Evolutionary conservation across 2,329 filamentous ascomycete genomes (phyloP).

Genomic region (Penicillium concentricum): DNA sequence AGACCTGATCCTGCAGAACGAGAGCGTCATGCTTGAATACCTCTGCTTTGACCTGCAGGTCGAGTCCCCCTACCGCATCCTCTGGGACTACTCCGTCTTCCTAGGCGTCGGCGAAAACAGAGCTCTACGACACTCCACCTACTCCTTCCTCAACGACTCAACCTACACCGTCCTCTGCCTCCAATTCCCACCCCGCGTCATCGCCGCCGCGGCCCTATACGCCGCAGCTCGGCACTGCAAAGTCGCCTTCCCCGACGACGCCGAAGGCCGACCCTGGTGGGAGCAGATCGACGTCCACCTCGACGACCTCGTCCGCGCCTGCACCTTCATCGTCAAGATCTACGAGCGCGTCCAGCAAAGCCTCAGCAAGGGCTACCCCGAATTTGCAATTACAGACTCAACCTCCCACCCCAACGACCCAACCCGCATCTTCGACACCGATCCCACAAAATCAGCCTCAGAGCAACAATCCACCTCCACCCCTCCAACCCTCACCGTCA

Average conservation of each 20-base stretch:
- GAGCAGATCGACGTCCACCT: conserved; percentile 70
- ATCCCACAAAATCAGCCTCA: conserved; percentile 33
- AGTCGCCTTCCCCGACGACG: conserved; percentile 70
- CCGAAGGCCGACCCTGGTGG: conserved; percentile 83
- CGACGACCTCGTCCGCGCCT: conserved; percentile 67
- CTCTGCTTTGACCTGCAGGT: conserved; percentile 93
- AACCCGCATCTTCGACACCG: conserved; percentile 28
- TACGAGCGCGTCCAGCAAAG: conserved; percentile 48
- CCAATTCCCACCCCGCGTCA: conserved; percentile 72
- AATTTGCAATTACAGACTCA: conserved; percentile 21
- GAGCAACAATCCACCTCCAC: conserved; percentile 39
- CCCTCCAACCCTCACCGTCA: conserved; percentile 30
- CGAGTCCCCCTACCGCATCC: conserved; percentile 79
- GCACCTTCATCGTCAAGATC: conserved; percentile 68
- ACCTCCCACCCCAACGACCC: conserved; percentile 20
- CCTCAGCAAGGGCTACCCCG: conserved; percentile 45
- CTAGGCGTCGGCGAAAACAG: conserved; percentile 77
- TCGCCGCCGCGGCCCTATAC: conserved; percentile 83
- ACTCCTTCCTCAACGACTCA: conserved; percentile 92
- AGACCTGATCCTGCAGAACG: conserved; percentile 87
- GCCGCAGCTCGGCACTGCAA: conserved; percentile 75
- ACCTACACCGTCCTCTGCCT: conserved; percentile 82
- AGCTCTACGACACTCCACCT: conserved; percentile 76
- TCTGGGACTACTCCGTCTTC: conserved; percentile 76
- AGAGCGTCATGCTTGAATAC: conserved; percentile 87